Conservation (phyloP, 768 basidiomycete genomes). For the Cystobasidium ongulense region DNA sequence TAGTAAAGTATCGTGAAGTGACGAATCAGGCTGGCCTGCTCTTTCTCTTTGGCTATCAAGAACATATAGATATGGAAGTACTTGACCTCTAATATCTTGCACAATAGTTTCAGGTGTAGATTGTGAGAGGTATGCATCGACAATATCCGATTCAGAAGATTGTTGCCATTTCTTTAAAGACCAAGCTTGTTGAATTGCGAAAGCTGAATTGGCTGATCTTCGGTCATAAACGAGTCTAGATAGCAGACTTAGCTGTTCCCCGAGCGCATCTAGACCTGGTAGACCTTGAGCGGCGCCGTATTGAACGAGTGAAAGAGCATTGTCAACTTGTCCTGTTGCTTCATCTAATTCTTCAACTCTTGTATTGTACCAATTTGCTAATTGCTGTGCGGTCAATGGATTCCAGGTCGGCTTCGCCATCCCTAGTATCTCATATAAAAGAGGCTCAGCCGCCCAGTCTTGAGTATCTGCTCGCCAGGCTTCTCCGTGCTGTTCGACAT, state of each 20-base stretch:
- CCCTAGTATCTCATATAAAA: slow-evolving; percentile 49
- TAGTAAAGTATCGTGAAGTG: slow-evolving; percentile 47
- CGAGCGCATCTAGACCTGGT: slow-evolving; percentile 68
- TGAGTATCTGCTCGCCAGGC: slow-evolving; percentile 12
- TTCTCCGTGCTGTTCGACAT: slow-evolving; percentile 42
- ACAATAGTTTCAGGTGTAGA: slow-evolving; percentile 62
- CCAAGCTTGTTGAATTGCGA: slow-evolving; percentile 55
- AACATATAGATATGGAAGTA: slow-evolving; percentile 87
- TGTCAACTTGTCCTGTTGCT: slow-evolving; percentile 65
- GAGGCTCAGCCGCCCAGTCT: slow-evolving; percentile 31
- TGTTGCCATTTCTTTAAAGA: slow-evolving; percentile 64
- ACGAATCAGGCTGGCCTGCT: slow-evolving; percentile 56
- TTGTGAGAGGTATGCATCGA: slow-evolving; percentile 66
- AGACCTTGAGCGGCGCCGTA: slow-evolving; percentile 76
- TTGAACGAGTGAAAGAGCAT: slow-evolving; percentile 70
- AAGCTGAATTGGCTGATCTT: slow-evolving; percentile 16
- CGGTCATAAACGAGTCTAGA: slow-evolving; percentile 76
- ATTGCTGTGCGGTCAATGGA: slow-evolving; percentile 51
- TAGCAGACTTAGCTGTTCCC: slow-evolving; percentile 83
- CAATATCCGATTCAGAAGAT: slow-evolving; percentile 58
- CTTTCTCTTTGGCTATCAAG: slow-evolving; percentile 82
- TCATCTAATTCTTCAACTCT: slow-evolving; percentile 59
- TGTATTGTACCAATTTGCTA: slow-evolving; percentile 66
- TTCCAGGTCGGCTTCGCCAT: slow-evolving; percentile 34
- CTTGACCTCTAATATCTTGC: slow-evolving; percentile 62